phyloP scores from a whole-genome alignment of 2,329 filamentous ascomycete species.

The Clarireedia monteithiana region DNA sequence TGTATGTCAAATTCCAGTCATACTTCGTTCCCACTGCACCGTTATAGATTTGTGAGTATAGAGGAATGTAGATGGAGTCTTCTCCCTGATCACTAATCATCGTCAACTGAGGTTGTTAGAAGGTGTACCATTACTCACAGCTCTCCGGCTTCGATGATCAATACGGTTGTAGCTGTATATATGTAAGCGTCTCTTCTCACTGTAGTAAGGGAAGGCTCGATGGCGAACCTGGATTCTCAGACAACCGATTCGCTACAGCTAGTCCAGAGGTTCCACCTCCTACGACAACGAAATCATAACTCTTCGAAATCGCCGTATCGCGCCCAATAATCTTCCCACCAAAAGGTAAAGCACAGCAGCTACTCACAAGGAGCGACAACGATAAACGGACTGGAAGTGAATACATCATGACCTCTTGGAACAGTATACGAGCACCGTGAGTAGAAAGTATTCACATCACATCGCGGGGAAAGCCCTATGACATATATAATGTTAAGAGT shows the following conservation, averaged over 20 bases:
- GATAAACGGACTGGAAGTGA: background rate
- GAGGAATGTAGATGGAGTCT: constrained; percentile 4
- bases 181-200: background rate
- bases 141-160: constrained; percentile 8
- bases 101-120: background rate
- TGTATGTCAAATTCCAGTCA: constrained; percentile 35
- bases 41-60: background rate
- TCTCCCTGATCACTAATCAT: constrained; percentile 3
- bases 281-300: constrained; percentile 5
- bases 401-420: background rate
- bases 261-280: constrained; percentile 3
- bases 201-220: background rate
- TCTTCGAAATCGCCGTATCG: background rate
- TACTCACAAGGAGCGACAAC: background rate
- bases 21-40: constrained; percentile 29
- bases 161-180: background rate
- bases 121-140: background rate
- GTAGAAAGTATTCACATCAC: too few species aligned
- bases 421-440: background rate
- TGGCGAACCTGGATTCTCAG: constrained; percentile 2
- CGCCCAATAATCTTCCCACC: background rate
- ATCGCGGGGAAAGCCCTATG: too few species aligned
- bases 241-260: constrained; percentile 5
- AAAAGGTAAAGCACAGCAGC: background rate
- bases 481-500: too few species aligned